Base-by-base conservation (phyloP, 139 green algal genomes). In the Picochlorum sp. region DNA sequence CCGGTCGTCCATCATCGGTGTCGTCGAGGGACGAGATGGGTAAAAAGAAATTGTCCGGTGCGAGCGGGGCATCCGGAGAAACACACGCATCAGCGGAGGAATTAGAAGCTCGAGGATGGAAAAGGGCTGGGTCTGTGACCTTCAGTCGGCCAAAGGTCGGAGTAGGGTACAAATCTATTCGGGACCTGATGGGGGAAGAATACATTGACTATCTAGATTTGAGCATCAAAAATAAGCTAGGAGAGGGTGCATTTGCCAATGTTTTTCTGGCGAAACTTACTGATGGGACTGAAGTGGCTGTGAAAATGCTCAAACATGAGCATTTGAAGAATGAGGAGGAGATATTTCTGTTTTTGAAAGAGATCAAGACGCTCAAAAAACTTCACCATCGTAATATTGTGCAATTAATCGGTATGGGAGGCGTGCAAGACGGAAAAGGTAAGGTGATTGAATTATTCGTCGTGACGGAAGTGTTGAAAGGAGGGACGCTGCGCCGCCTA, bases 291-390 rank as follows among this genome's bases (percentile, higher is more conserved):
- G 20, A 49, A 20, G 81, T 89, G 30, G 83, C 81, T 6, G 82
- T 88, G 16, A 88, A 89, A 73, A 49, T 44, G 28, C 67, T 88
- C 24, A 82, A 82, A 51, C 76, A 80, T 4, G 77, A 88, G 45
- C 73, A 89, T 60, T 69, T 92, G 26, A 45, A 49, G 21, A 73
- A 78, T 34, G 47, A 70, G 1, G 59, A 70, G 1, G 81, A 93
- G 57, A 69, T 93, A 24, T 57, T 73, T 11, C 74, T 85, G 61
- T 89, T 90, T 54, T 67, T 86, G 3, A 63, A 69, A 23, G 82
- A 92, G 61, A 81, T 77, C 11, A 78, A 82, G 52, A 68, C 88
- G 31, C 61, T 90, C 45, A 72, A 77, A 45, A 87, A 89, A 66
- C 57, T 92, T 30, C 45, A 65, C 16, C 83, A 90, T 72, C 54